Conservation (phyloP, 1,284 basidiomycete genomes). For the Apiotrichum veenhuisii region DNA sequence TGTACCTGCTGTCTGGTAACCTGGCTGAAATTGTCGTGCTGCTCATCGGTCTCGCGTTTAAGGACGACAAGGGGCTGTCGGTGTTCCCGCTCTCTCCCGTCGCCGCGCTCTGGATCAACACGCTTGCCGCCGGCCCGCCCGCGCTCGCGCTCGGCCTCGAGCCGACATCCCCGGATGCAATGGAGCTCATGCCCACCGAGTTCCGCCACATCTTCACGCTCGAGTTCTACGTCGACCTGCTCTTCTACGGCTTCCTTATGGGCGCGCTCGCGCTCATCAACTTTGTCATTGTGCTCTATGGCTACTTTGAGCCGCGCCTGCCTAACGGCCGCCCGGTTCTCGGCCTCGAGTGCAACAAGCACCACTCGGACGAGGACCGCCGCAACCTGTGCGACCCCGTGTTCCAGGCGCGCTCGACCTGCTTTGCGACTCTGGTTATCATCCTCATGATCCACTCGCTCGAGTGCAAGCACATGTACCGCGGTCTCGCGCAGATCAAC, state of each 20-base stretch:
- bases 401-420: slow-evolving; percentile 58
- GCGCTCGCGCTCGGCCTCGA: slow-evolving; percentile 63
- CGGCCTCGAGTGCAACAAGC: slow-evolving; percentile 53
- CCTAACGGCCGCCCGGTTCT: background rate
- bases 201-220: slow-evolving; percentile 57
- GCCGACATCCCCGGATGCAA: slow-evolving; percentile 57
- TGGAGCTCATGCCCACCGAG: slow-evolving; percentile 57
- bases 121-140: slow-evolving; percentile 56
- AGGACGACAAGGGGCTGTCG: slow-evolving; percentile 56
- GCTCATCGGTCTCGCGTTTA: slow-evolving; percentile 65
- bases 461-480: slow-evolving; percentile 49
- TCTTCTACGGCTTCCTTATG: slow-evolving; percentile 64
- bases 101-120: slow-evolving; percentile 61
- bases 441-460: slow-evolving; percentile 51
- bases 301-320: slow-evolving; percentile 48
- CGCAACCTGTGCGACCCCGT: slow-evolving; percentile 42
- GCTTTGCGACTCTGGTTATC: slow-evolving; percentile 58
- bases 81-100: slow-evolving; percentile 68
- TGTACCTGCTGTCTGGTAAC: slow-evolving; percentile 58
- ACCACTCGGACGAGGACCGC: slow-evolving; percentile 8
- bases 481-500: slow-evolving; percentile 53
- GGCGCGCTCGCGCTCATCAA: slow-evolving; percentile 57
- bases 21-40: slow-evolving; percentile 61
- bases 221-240: slow-evolving; percentile 57
- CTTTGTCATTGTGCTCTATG: slow-evolving; percentile 59